phyloP scores from a whole-genome alignment of 2,329 filamentous ascomycete species.

The Diaporthe ampelina region DNA sequence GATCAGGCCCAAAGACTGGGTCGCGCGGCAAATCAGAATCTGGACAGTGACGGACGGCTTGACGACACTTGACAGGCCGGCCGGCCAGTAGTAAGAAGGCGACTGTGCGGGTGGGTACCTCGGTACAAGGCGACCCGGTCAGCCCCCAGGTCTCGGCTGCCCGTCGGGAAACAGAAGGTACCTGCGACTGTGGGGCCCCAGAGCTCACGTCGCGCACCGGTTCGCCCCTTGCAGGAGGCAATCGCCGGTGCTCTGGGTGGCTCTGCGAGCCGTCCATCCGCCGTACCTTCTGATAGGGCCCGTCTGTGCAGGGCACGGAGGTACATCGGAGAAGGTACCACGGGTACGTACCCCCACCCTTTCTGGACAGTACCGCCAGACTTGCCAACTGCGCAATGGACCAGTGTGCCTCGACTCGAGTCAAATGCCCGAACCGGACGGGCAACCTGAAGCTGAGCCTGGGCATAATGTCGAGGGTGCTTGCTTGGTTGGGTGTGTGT shows the following conservation, averaged over 20 bases:
- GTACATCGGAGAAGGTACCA: not conserved
- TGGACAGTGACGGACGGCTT: not conserved
- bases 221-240: not conserved
- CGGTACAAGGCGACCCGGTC: not conserved
- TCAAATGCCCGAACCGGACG: slow-evolving; percentile 12
- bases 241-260: not conserved
- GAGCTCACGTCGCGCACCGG: not conserved
- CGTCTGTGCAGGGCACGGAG: slow-evolving; percentile 5
- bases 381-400: not conserved
- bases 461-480: not conserved
- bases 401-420: slow-evolving; percentile 22
- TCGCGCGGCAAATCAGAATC: slow-evolving; percentile 31
- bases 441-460: not conserved
- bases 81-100: not conserved
- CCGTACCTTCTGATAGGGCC: slow-evolving; percentile 17
- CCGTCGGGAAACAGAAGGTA: slow-evolving; percentile 27
- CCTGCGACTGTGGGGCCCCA: slow-evolving; percentile 34
- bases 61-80: too few species aligned
- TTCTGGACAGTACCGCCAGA: too few species aligned
- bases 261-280: slow-evolving; percentile 29
- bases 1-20: slow-evolving; percentile 13
- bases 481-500: not conserved
- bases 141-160: slow-evolving; percentile 24
- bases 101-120: not conserved
- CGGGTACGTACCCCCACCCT: not conserved